A percentile compares a stretch with the other conserved stretches of the same genome.
Evolutionary conservation across 2,329 filamentous ascomycete genomes (phyloP).

Genomic region (Alternaria dauci): DNA sequence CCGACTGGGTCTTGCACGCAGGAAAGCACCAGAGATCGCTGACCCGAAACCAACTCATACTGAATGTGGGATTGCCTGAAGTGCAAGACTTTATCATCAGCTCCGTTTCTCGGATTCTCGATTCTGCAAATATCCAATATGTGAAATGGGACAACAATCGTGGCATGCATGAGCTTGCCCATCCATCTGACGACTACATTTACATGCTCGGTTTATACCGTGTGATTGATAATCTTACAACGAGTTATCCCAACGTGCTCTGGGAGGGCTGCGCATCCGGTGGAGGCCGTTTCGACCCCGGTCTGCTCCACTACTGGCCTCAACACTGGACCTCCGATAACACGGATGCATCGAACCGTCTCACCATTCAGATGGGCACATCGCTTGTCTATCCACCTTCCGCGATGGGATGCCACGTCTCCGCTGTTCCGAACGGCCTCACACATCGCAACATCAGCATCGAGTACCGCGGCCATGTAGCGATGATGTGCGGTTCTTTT

Average conservation of each 20-base stretch:
- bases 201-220: conserved; percentile 72
- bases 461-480: conserved; percentile 69
- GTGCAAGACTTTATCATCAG: conserved; percentile 70
- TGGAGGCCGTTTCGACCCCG: conserved; percentile 70
- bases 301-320: conserved; percentile 70
- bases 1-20: conserved; percentile 70
- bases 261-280: conserved; percentile 74
- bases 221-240: conserved; percentile 68
- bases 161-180: conserved; percentile 67
- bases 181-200: conserved; percentile 62
- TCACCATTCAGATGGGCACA: conserved; percentile 70
- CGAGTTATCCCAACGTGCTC: conserved; percentile 67
- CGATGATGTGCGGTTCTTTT: conserved; percentile 74
- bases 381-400: conserved; percentile 69
- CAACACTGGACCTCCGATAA: conserved; percentile 73
- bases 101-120: conserved; percentile 63
- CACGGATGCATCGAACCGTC: conserved; percentile 68
- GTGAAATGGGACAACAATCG: conserved; percentile 76
- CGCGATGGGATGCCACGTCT: conserved; percentile 72
- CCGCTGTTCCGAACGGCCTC: conserved; percentile 66
- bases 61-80: conserved; percentile 67
- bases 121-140: conserved; percentile 64
- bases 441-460: conserved; percentile 65
- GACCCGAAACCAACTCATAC: conserved; percentile 66
- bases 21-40: conserved; percentile 65